Percentiles rank a stretch among this genome's conserved stretches.
phyloP scores from a whole-genome alignment of 179 eudicot genomes.

The Beta lomatogona region DNA sequence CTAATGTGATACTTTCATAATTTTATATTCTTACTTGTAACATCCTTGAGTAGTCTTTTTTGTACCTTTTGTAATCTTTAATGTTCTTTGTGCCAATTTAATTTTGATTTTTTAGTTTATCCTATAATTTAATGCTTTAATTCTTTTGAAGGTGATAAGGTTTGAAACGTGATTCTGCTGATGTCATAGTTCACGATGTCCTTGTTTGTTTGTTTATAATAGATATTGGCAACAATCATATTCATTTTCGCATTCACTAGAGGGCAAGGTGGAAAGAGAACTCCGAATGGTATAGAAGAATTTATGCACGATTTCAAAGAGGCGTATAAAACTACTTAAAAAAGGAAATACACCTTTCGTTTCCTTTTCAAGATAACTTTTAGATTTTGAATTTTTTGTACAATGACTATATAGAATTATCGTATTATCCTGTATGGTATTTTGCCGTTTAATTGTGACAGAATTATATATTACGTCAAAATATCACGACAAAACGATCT shows the following conservation, averaged over 20 bases:
- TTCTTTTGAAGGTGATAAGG: neutral
- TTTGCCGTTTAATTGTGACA: neutral
- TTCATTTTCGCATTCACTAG: neutral
- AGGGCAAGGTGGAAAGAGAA: neutral
- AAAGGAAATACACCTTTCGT: neutral
- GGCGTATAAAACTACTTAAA: neutral
- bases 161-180: neutral
- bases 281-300: neutral
- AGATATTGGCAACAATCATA: neutral
- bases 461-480: neutral
- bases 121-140: neutral
- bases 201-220: conserved; percentile 1
- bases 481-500: too few species aligned
- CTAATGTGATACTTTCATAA: too few species aligned
- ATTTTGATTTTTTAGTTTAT: neutral
- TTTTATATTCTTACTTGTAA: too few species aligned
- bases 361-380: neutral
- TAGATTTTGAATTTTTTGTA: neutral
- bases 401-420: neutral
- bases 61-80: neutral
- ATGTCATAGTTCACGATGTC: neutral
- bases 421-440: neutral
- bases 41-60: neutral
- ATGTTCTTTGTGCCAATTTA: neutral
- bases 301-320: neutral